Evolutionary conservation across 75 land plant species (phyloP).

Genomic region (Pinus albicaulis): DNA sequence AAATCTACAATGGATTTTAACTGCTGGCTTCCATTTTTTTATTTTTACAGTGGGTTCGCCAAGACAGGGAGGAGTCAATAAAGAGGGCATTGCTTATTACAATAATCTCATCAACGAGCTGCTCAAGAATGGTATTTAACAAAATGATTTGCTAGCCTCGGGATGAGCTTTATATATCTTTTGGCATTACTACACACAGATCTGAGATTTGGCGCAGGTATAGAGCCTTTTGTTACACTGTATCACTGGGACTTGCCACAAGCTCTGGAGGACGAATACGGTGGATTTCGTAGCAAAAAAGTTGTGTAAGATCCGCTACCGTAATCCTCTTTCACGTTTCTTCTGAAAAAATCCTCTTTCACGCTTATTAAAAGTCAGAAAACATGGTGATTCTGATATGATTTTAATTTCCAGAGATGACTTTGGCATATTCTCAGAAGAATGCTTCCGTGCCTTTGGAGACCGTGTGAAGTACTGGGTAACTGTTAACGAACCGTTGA

Average conservation of each 20-base stretch:
- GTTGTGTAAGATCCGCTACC: too few species aligned
- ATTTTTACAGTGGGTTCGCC: not conserved
- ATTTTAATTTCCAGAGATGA: slow-evolving; percentile 2
- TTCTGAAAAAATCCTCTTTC: too few species aligned
- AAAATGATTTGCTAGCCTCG: not conserved
- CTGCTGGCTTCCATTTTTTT: too few species aligned
- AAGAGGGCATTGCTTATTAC: slow-evolving; percentile 8
- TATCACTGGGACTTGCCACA: slow-evolving; percentile 40
- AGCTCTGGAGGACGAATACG: slow-evolving; percentile 38
- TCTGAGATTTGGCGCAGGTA: slow-evolving; percentile 7
- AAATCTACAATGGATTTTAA: too few species aligned
- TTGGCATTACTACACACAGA: not conserved
- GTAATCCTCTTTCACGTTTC: too few species aligned
- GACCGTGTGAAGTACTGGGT: slow-evolving; percentile 20
- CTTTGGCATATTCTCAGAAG: not conserved
- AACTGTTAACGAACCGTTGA: slow-evolving; percentile 8
- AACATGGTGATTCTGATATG: too few species aligned
- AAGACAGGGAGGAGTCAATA: slow-evolving; percentile 14
- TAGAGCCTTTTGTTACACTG: slow-evolving; percentile 29
- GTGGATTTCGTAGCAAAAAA: slow-evolving; percentile 29
- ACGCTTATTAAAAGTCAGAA: too few species aligned
- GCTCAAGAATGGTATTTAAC: not conserved
- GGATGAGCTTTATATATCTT: not conserved
- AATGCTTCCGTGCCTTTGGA: slow-evolving; percentile 6
- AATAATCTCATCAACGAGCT: slow-evolving; percentile 14